Percentiles rank a stretch among this genome's conserved stretches.
Evolutionary conservation across 2,329 filamentous ascomycete species (phyloP).

Genomic region (Aspergillus hiratsukae): DNA sequence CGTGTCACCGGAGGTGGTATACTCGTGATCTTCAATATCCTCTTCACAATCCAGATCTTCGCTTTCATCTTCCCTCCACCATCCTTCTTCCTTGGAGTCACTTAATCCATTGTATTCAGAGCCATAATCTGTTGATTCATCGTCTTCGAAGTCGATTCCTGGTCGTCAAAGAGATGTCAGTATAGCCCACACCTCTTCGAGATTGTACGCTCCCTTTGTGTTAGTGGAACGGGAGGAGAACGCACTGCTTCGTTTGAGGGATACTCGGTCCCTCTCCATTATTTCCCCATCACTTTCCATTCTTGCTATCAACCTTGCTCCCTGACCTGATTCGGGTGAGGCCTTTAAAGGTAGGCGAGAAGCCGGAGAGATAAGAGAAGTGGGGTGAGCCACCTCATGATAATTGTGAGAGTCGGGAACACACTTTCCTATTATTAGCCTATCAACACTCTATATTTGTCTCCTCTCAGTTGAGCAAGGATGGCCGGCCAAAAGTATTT

Average conservation of each 20-base stretch:
- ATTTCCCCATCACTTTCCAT: background rate
- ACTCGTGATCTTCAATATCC: constrained; percentile 16
- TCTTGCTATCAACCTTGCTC: background rate
- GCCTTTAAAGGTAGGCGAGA: background rate
- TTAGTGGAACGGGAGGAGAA: background rate
- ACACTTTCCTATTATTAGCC: no score
- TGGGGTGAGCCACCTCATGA: no score
- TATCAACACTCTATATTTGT: no score
- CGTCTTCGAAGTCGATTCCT: constrained; percentile 6
- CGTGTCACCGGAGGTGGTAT: constrained; percentile 8
- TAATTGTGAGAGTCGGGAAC: no score
- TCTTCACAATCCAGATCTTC: constrained; percentile 7
- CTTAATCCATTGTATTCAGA: constrained; percentile 4
- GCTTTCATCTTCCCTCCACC: constrained; percentile 8
- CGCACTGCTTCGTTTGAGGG: constrained; percentile 2
- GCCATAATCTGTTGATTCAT: constrained; percentile 4
- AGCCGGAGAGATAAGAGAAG: background rate
- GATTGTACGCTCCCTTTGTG: background rate
- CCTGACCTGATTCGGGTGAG: background rate
- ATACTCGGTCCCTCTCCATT: background rate
- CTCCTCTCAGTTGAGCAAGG: no score
- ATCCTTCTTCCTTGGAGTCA: constrained; percentile 10
- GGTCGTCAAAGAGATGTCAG: constrained; percentile 4
- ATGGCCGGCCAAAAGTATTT: no score
- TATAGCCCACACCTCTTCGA: background rate